Evolutionary conservation across 148 eudicot species (phyloP).

Genomic region (Spergularia marina): DNA sequence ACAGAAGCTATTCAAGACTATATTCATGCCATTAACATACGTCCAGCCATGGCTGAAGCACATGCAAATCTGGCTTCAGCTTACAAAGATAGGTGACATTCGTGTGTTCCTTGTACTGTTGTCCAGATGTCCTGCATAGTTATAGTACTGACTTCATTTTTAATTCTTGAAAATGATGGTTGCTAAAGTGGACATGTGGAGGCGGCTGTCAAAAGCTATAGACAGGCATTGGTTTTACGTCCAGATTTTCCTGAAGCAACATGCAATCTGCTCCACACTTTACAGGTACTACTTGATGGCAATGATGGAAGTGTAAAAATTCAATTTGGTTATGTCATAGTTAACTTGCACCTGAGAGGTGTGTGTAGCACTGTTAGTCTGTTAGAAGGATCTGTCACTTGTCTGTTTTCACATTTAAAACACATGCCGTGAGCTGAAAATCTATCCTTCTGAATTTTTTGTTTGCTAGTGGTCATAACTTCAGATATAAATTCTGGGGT

Average conservation of each 20-base stretch:
- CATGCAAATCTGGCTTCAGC: conserved; percentile 97
- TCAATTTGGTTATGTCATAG: too few species aligned
- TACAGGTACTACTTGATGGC: conserved; percentile 52
- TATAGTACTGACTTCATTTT: not conserved
- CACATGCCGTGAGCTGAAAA: too few species aligned
- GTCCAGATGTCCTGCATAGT: not conserved
- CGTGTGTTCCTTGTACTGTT: not conserved
- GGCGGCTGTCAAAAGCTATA: conserved; percentile 82
- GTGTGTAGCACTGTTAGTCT: too few species aligned
- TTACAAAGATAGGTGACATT: conserved; percentile 75
- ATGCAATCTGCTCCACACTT: conserved; percentile 90
- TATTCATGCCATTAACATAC: conserved; percentile 63
- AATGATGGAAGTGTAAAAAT: not conserved
- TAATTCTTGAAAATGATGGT: not conserved
- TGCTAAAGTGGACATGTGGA: conserved; percentile 75
- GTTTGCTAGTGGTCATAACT: not conserved
- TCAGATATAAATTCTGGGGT: not conserved
- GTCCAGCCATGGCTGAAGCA: conserved; percentile 97
- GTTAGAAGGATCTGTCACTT: too few species aligned
- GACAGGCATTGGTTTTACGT: conserved; percentile 69
- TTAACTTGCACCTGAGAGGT: too few species aligned
- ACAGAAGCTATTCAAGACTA: conserved; percentile 94
- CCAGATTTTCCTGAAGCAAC: conserved; percentile 94
- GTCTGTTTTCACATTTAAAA: too few species aligned
- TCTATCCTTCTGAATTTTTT: too few species aligned